Evolutionary conservation across 2,329 filamentous ascomycete genomes (phyloP).

Genomic region (Fusarium fracticaudum): DNA sequence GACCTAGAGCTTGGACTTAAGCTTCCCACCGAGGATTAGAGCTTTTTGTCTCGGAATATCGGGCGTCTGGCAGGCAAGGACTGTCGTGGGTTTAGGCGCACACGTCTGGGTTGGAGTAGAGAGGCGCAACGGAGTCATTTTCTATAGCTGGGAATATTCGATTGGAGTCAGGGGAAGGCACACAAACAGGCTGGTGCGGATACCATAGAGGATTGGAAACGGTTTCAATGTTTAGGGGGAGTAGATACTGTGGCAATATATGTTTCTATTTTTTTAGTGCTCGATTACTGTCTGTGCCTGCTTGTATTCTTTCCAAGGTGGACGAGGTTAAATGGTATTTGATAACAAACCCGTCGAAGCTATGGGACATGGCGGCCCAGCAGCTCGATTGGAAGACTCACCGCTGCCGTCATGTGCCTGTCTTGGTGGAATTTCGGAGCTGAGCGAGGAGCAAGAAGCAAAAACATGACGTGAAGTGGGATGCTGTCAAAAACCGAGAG

Average conservation of each 20-base stretch:
- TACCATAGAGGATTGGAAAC: slow-evolving; percentile 16
- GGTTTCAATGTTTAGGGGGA: background rate
- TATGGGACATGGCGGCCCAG: background rate
- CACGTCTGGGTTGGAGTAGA: slow-evolving; percentile 27
- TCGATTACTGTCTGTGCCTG: background rate
- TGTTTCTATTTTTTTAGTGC: background rate
- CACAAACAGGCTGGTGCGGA: slow-evolving; percentile 18
- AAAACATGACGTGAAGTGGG: slow-evolving; percentile 13
- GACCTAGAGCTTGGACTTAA: slow-evolving; percentile 39
- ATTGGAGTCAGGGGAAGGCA: background rate
- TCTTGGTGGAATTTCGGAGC: background rate
- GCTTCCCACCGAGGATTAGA: background rate
- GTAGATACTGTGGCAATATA: background rate
- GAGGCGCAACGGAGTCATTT: slow-evolving; percentile 32
- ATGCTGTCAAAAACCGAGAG: slow-evolving; percentile 11
- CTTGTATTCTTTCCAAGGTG: background rate
- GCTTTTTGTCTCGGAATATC: background rate
- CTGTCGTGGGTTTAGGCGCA: slow-evolving; percentile 1
- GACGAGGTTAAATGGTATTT: background rate
- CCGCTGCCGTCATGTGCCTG: slow-evolving; percentile 17
- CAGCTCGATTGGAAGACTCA: slow-evolving; percentile 8
- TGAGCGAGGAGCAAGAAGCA: slow-evolving; percentile 4
- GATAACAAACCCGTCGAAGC: background rate
- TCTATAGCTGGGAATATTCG: slow-evolving; percentile 11
- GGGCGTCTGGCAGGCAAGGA: slow-evolving; percentile 5